Evolutionary conservation across 331 rosid genomes (phyloP), one percentile per base, ranked within the genome.

Genomic region (Malus hybrid): DNA sequence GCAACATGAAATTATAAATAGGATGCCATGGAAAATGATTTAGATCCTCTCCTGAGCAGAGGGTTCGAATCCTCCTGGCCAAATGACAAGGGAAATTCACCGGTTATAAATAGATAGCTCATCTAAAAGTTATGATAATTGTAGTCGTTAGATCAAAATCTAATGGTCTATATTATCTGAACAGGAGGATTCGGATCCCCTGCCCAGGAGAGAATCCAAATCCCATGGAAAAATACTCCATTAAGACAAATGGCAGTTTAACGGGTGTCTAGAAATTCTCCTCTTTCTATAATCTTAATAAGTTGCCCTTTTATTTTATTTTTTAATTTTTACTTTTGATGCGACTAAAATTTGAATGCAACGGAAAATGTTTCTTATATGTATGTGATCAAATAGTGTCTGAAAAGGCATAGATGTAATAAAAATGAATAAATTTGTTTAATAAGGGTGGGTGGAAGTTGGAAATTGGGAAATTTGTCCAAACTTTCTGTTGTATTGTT

Each of bases 401-500:
- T 15, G 3, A 50, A 36, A 62, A 3, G 15, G 3, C 3, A 1
- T 28, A 0, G 4, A 62, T 13, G 34, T 27, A 5, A 13, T 31
- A 1, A 9, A 8, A 18, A 7, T 5, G 18, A 62, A 62, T 29
- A 62, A 62, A 14, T 62, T 66, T 19, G 50, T 19, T 10, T 19
- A 7, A 36, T 16, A 66, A 5, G 50, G 1, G 29, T 36, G 46
- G 46, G 12, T 39, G 50, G 29, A 11, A 34, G 54, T 66, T 66
- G 70, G 16, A 66, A n/a, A n/a, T 33, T 66, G 18, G 54, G 19
- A 66, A 66, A 34, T 66, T 66, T 66, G 70, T n/a, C 48, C 50
- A 4, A 3, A 34, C 50, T 36, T 66, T 6, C 5, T 4, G 4
- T 5, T 66, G 5, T 63, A 14, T 31, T 13, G 13, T 66, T 36